Base-by-base conservation (phyloP, 1,284 basidiomycete species). In the Ustilago cynodontis region DNA sequence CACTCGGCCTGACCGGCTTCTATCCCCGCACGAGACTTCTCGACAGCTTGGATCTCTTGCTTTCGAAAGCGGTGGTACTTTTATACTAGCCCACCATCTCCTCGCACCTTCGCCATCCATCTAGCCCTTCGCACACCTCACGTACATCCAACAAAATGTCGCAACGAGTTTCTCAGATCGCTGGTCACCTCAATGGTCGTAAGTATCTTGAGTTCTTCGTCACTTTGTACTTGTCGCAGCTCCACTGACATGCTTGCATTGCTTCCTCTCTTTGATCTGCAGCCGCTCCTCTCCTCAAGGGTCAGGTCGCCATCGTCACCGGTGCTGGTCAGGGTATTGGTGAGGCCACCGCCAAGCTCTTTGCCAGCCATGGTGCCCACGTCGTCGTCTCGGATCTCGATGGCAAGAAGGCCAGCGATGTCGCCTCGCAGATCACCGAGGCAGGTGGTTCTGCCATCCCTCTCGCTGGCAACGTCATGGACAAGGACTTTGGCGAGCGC, bases 231-330 rank as follows among this genome's bases (percentile, higher is more conserved):
- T 16, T 31, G 11, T 18, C 22, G 41, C 41, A 43, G 31, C 31
- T 13, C 7, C 53, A 28, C 14, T 41, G 16, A n/a, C 53, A 45
- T 18, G n/a, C 31, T 31, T 26, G 5, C 20, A 18, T 47, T 24
- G 45, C 39, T 9, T n/a, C n/a, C 3, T 33, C 35, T 3, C 14
- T 16, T 37, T 14, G 35, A 7, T 20, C 7, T 20, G 13, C 54
- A 77, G 75, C 75, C 43, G 75, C 66, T 5, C 71, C 65, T 22
- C 71, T 82, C 16, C 68, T 82, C 57, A 89, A 88, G 8, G 92
- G 91, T 14, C 92, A 94, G 81, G 93, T 94, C 16, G 93, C 92
- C 33, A 93, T 94, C 85, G 91, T 94, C 78, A 94, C 93, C 67
- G 92, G 92, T 90, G 77, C 79, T 39, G 70, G 79, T 50, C 73